Conservation (phyloP, 2,329 filamentous ascomycete genomes). For the Coniochaeta pulveracea region DNA sequence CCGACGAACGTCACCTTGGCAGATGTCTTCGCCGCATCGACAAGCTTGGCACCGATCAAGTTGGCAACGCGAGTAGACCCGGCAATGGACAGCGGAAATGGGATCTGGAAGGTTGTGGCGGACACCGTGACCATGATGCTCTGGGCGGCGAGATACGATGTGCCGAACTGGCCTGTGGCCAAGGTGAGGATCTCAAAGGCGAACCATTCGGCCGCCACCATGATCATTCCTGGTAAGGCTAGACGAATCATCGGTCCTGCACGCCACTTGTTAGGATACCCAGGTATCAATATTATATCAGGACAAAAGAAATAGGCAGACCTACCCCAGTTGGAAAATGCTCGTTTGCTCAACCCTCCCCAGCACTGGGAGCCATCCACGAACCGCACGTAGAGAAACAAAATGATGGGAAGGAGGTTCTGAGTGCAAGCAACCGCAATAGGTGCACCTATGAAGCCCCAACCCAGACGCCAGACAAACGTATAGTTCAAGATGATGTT, state of each 20-base stretch:
- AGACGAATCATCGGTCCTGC: constrained; percentile 58
- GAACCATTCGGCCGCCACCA: constrained; percentile 51
- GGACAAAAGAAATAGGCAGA: constrained; percentile 5
- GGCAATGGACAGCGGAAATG: constrained; percentile 62
- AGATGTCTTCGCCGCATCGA: constrained; percentile 51
- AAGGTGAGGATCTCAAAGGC: constrained; percentile 54
- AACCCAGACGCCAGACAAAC: constrained; percentile 59
- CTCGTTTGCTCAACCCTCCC: constrained; percentile 58
- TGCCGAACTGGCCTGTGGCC: constrained; percentile 52
- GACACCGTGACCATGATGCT: constrained; percentile 55
- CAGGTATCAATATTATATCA: too few relatives aligned
- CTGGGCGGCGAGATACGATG: constrained; percentile 57
- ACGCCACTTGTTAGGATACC: too few relatives aligned
- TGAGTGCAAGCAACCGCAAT: constrained; percentile 72
- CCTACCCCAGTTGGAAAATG: constrained; percentile 18
- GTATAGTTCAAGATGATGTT: constrained; percentile 72
- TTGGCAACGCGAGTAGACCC: constrained; percentile 62
- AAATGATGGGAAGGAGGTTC: constrained; percentile 62
- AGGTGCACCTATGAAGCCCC: constrained; percentile 71
- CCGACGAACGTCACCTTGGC: constrained; percentile 36
- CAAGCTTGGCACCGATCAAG: constrained; percentile 57
- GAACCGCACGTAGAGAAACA: constrained; percentile 69
- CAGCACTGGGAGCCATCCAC: constrained; percentile 69
- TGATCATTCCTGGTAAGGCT: constrained; percentile 58
- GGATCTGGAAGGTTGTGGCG: constrained; percentile 59